Base-by-base conservation (phyloP, 1,284 basidiomycete species). In the Grifola frondosa region DNA sequence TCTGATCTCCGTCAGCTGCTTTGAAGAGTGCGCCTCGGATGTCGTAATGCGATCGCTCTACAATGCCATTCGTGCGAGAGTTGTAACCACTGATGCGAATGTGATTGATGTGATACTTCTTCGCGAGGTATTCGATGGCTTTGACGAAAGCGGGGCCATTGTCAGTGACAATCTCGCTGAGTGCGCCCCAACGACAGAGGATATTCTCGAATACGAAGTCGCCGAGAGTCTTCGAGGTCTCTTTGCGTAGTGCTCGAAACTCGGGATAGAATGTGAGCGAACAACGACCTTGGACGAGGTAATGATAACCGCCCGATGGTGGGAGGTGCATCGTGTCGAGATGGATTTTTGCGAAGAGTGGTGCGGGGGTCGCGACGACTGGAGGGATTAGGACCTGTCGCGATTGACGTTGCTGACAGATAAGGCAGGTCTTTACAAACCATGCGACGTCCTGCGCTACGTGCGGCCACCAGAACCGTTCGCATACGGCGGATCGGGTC, bases 51-150 rank as follows among this genome's bases (percentile, higher is more conserved):
- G 53, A 44, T 0, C 60, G 42, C 44, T 77, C 70, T 0, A 71
- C 59, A 0, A 67, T 45, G 0, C 73, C 64, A 37, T 75, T 75
- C 0, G 64, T 66, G 4, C 58, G 59, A 0, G 69, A 75, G 42
- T 77, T 77, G 45, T 77, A 77, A 0, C 59, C 59, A 0, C 66
- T 70, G 8, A 77, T 74, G 0, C 58, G 36, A 23, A 77, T 73
- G 25, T 73, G 65, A 0, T 46, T 30, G 10, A 77, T 65, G 3
- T 57, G 32, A 38, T 72, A 75, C 2, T 57, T 49, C 6, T 62
- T 43, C 0, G 48, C 46, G 0, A 76, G 56, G 13, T 59, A 46
- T 0, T 58, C 52, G 2, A 67, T 21, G 0, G 69, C 74, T 16
- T 53, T 56, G 0, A 72, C 32, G 16, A 71, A 66, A 0, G 64